These are phyloP conservation scores for Medicago lupulina DNA, from an alignment of 306 rosid species.

Conservation along the genomic window DNA sequence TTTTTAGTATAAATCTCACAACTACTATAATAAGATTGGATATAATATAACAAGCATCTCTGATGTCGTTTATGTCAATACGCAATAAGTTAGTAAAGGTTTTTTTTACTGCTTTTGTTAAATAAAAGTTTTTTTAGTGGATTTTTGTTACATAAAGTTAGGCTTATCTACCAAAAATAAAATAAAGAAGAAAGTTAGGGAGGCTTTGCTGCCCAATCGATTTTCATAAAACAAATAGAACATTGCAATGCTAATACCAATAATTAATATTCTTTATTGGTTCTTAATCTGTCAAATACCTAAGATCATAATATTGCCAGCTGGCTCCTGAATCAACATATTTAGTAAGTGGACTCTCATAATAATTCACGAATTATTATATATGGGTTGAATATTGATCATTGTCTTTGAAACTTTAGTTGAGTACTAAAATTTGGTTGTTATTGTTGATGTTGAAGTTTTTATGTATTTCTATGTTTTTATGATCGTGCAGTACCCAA, in stretches of 20 bases:
- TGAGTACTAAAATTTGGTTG: background rate
- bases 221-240: background rate
- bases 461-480: background rate
- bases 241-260: conserved; percentile 19
- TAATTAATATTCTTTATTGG: conserved; percentile 28
- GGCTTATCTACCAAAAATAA: too few relatives aligned
- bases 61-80: too few relatives aligned
- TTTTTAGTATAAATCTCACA: too few relatives aligned
- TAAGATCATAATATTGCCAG: conserved; percentile 34
- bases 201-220: background rate
- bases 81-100: too few relatives aligned
- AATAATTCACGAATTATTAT: conserved; percentile 9
- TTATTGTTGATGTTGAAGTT: background rate
- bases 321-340: conserved; percentile 23
- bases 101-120: too few relatives aligned
- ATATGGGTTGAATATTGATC: background rate
- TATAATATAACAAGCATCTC: too few relatives aligned
- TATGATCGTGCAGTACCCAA: background rate
- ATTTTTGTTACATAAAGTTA: too few relatives aligned
- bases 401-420: background rate
- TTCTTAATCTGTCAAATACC: conserved; percentile 38
- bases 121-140: too few relatives aligned
- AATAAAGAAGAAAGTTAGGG: too few relatives aligned
- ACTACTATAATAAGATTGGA: too few relatives aligned
- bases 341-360: background rate